Evolutionary conservation across 2,329 filamentous ascomycete species (phyloP).

Genomic region (Apiospora sp.): DNA sequence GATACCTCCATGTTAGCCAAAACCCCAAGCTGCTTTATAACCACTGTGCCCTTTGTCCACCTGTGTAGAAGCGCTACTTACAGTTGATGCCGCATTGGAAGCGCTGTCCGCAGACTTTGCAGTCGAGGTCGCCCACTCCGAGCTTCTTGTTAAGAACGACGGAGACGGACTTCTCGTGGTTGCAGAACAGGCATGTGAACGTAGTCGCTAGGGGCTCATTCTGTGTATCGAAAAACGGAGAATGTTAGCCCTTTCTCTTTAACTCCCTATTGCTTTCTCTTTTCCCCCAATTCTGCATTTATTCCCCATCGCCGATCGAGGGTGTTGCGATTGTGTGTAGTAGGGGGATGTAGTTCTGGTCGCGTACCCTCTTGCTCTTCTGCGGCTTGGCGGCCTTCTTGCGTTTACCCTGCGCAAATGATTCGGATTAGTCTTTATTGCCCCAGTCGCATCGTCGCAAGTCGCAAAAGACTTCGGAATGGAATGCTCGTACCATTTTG

Average conservation of each 20-base stretch:
- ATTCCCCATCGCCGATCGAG: not conserved
- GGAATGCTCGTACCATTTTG: not conserved
- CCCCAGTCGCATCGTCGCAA: not conserved
- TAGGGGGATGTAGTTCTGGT: not conserved
- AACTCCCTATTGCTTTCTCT: not conserved
- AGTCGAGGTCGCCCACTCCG: slow-evolving; percentile 83
- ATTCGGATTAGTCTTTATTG: not conserved
- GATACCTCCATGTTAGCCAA: not conserved
- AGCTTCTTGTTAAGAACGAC: slow-evolving; percentile 95
- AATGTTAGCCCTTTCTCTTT: not conserved
- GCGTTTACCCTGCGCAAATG: slow-evolving; percentile 75
- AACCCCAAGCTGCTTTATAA: not conserved
- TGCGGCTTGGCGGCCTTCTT: slow-evolving; percentile 87
- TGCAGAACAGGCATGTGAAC: slow-evolving; percentile 99
- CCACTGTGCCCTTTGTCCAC: not conserved
- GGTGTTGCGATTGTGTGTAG: not conserved
- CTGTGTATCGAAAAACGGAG: slow-evolving; percentile 46
- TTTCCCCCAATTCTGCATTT: not conserved
- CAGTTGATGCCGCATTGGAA: slow-evolving; percentile 96
- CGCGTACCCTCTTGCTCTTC: slow-evolving; percentile 75
- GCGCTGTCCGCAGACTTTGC: slow-evolving; percentile 91
- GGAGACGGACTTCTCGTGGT: slow-evolving; percentile 90
- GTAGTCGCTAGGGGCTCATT: slow-evolving; percentile 77
- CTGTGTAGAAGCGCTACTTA: slow-evolving; percentile 45
- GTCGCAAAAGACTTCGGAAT: not conserved